Conservation (phyloP, 108 stramenopile genomes). For the Cyclostephanos tholiformis region DNA sequence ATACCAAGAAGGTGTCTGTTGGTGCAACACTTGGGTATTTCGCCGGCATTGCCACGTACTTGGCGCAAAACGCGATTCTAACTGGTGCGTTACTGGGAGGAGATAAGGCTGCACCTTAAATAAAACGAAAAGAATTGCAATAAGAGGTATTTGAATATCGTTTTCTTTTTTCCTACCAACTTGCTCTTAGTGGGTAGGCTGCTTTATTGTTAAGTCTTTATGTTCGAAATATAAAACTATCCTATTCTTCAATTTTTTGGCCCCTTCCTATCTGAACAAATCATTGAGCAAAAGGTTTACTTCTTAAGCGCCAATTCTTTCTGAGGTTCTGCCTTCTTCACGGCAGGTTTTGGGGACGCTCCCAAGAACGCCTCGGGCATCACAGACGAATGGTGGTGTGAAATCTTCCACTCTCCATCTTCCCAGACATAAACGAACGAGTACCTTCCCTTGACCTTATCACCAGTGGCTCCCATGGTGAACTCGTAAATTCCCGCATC, state of each 20-base stretch:
- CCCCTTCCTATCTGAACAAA: too few species aligned
- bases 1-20: slow-evolving; percentile 85
- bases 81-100: slow-evolving; percentile 56
- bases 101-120: background rate
- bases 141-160: too few species aligned
- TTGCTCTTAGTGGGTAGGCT: too few species aligned
- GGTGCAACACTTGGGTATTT: slow-evolving; percentile 90
- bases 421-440: slow-evolving; percentile 64
- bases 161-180: too few species aligned
- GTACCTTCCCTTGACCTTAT: slow-evolving; percentile 64
- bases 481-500: slow-evolving; percentile 66
- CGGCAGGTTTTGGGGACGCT: slow-evolving; percentile 38
- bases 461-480: slow-evolving; percentile 59
- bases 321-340: too few species aligned
- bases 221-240: too few species aligned
- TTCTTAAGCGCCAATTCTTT: too few species aligned
- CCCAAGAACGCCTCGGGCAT: slow-evolving; percentile 61
- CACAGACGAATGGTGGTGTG: slow-evolving; percentile 68
- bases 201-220: too few species aligned
- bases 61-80: slow-evolving; percentile 72
- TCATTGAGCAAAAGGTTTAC: too few species aligned
- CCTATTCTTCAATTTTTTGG: too few species aligned
- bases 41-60: slow-evolving; percentile 89
- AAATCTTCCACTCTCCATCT: slow-evolving; percentile 72
- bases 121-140: too few species aligned